These are phyloP conservation scores for Dendrobium catenatum DNA, from an alignment of 106 monocot species.

Conservation along the genomic window DNA sequence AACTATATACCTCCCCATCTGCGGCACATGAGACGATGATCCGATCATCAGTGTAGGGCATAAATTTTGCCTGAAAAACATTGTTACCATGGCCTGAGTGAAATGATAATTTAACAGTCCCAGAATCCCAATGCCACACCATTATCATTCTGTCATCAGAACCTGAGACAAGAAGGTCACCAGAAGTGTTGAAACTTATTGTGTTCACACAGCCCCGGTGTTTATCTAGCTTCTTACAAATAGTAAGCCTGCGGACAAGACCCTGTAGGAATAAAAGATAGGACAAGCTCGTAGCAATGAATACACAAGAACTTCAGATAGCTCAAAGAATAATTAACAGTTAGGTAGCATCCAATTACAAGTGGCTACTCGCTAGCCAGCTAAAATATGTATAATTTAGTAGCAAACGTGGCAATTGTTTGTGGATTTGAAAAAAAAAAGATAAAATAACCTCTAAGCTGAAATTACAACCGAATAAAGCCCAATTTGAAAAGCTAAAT, in stretches of 20 bases:
- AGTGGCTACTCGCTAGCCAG: too few relatives aligned
- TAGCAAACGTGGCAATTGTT: background rate
- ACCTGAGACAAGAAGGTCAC: conserved; percentile 72
- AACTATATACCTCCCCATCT: conserved; percentile 67
- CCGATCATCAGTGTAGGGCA: conserved; percentile 56
- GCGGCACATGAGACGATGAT: conserved; percentile 70
- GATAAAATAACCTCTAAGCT: background rate
- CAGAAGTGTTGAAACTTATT: conserved; percentile 61
- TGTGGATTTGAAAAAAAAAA: background rate
- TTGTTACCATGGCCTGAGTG: conserved; percentile 75
- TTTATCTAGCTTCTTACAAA: conserved; percentile 51
- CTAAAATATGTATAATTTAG: too few relatives aligned
- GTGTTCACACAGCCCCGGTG: conserved; percentile 91
- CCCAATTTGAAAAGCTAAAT: background rate
- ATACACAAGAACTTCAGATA: background rate
- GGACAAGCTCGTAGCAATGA: background rate
- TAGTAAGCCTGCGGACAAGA: conserved; percentile 44
- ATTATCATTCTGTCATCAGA: conserved; percentile 74
- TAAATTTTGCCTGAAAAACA: conserved; percentile 67
- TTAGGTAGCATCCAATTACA: background rate
- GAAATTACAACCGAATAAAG: background rate
- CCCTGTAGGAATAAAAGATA: conserved; percentile 32
- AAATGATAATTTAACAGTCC: conserved; percentile 33
- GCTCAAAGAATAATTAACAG: background rate
- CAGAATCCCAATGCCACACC: conserved; percentile 79